Evolutionary conservation across 495 filamentous ascomycete genomes (phyloP), one percentile per base, ranked within the genome.

Genomic region (Lophium mytilinum): DNA sequence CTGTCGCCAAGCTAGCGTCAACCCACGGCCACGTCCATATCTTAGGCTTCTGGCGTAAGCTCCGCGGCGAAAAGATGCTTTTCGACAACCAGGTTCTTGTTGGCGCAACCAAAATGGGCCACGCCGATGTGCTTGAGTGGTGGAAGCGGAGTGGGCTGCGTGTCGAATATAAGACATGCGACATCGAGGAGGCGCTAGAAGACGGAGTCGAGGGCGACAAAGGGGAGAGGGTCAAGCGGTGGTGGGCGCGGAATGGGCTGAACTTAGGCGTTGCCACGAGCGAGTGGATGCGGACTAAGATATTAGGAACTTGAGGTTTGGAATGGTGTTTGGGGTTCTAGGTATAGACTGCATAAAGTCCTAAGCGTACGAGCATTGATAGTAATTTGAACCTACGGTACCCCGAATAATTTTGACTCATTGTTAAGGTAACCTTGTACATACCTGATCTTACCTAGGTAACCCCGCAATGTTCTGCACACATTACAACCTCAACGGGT

Each of bases 141-240:
- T 96, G 91, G 91, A 87, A 86, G 57, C 71, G 73, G 48, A 87
- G 84, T 58, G 85, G 85, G 0, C 77, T 88, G 39, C 73, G 76
- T 10, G 90, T 95, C 11, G 89, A 95, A 70, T 96, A 95, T 68
- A 92, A 91, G 73, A 94, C 90, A 9, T 95, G 90, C 61, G 89
- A 95, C 73, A 89, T 96, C 59, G 90, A 96, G 68, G 91, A 95
- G 72, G 90, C 91, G 9, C 74, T 96, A 54, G 91, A 96, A 68
- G 90, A 95, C 65, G 87, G 4, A 78, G 84, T 56, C 70, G 77
- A 62, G 72, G 75, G 43, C 3, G 58, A 66, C 15, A 62, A 35
- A 72, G 79, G 53, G 59, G 78, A 79, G 42, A 80, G 80, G 43
- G 89, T 94, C 11, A 78, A 86, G 51, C 73, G 75, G 55, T 96